Percentiles rank a stretch among this genome's conserved stretches.
Conservation (phyloP, 768 basidiomycete genomes). For the Xanthoconium stramineum region DNA sequence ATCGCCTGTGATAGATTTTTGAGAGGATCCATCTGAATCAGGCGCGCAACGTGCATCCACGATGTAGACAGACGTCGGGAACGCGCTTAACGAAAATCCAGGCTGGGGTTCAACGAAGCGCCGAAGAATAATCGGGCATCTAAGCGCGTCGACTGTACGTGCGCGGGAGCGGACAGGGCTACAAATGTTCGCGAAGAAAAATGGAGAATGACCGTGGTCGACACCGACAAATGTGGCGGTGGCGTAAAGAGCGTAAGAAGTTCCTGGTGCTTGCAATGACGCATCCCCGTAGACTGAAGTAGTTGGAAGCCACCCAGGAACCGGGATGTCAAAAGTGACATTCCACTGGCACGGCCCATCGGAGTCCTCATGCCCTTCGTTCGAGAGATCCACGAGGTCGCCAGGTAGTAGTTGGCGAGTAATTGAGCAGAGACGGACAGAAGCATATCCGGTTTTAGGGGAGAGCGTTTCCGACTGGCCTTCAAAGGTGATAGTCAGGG, state of each 20-base stretch:
- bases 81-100: conserved; percentile 24
- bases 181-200: conserved; percentile 54
- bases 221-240: conserved; percentile 55
- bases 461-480: conserved; percentile 79
- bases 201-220: conserved; percentile 41
- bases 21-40: conserved; percentile 7
- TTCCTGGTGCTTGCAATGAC: conserved; percentile 46
- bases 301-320: conserved; percentile 90
- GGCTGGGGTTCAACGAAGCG: conserved; percentile 51
- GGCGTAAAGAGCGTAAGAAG: conserved; percentile 65
- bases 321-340: conserved; percentile 71
- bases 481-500: conserved; percentile 75
- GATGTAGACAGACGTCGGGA: conserved; percentile 40
- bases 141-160: conserved; percentile 39
- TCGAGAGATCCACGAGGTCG: conserved; percentile 57
- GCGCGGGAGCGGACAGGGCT: conserved; percentile 49
- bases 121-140: conserved; percentile 43
- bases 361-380: conserved; percentile 60
- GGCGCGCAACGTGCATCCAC: conserved; percentile 37
- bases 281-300: conserved; percentile 47
- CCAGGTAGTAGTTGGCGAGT: conserved; percentile 53
- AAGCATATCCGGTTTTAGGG: conserved; percentile 61
- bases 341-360: conserved; percentile 63
- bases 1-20: conserved; percentile 45
- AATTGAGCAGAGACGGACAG: conserved; percentile 63